Conservation (phyloP, 2,329 filamentous ascomycete species). For the Blastomyces emzantsi region DNA sequence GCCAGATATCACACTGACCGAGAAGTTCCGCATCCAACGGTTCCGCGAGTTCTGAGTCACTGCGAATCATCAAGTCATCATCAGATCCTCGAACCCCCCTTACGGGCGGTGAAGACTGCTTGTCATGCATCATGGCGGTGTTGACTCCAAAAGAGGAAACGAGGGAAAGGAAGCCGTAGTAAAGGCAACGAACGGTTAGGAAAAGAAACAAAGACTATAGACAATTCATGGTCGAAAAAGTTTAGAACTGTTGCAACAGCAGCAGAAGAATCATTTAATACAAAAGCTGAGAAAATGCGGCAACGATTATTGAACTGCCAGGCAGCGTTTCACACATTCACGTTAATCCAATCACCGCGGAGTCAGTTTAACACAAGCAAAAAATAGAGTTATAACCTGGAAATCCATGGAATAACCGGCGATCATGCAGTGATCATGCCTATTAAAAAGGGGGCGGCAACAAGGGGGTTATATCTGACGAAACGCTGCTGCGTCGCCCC, state of each 20-base stretch:
- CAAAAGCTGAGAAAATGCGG: background rate
- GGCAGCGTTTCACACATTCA: background rate
- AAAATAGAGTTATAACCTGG: background rate
- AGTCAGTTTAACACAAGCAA: background rate
- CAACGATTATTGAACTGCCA: background rate
- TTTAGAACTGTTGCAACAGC: background rate
- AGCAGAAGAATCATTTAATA: background rate
- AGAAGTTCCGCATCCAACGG: slow-evolving; percentile 22
- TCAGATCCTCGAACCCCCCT: background rate
- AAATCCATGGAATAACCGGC: background rate
- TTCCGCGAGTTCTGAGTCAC: slow-evolving; percentile 16
- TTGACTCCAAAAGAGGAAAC: background rate
- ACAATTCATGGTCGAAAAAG: background rate
- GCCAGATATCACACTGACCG: slow-evolving; percentile 15
- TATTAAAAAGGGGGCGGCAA: background rate
- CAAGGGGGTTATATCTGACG: background rate
- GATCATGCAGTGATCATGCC: background rate
- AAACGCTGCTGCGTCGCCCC: background rate
- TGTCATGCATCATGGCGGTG: background rate
- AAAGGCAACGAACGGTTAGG: background rate
- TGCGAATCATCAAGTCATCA: background rate
- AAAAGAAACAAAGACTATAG: background rate
- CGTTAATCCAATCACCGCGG: background rate
- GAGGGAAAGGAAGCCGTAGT: background rate
- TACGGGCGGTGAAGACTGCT: background rate